phyloP scores from a whole-genome alignment of 768 basidiomycete genomes.

The Leucocoprinus birnbaumii region DNA sequence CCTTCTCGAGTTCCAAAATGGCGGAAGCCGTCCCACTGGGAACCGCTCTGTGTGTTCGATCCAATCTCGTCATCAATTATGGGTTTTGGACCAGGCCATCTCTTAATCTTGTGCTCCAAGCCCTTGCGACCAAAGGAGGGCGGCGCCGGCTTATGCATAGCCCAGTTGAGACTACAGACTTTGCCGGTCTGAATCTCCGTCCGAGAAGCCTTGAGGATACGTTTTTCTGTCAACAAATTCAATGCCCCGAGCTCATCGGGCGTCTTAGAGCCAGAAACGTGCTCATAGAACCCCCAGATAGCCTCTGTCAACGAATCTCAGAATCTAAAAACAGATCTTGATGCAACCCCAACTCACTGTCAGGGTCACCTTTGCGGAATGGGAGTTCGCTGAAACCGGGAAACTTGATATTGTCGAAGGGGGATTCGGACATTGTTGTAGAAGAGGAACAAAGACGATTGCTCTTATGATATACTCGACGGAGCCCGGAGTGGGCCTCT shows the following conservation, averaged over 20 bases:
- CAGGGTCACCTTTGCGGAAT: conserved; percentile 19
- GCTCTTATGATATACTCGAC: too few relatives aligned
- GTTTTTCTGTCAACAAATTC: conserved; percentile 20
- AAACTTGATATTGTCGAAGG: conserved; percentile 20
- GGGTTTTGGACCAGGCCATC: conserved; percentile 10
- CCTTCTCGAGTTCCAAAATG: conserved; percentile 2
- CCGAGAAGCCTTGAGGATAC: conserved; percentile 19
- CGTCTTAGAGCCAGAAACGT: conserved; percentile 13
- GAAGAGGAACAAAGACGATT: background rate
- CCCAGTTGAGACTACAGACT: conserved; percentile 22
- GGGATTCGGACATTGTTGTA: conserved; percentile 17
- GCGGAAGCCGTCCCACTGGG: conserved; percentile 24
- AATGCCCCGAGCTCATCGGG: conserved; percentile 21
- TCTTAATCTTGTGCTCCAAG: conserved; percentile 18
- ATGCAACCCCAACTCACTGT: conserved; percentile 11
- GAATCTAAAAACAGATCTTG: background rate
- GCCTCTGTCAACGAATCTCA: conserved; percentile 13
- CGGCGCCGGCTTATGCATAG: conserved; percentile 20
- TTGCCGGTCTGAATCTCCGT: conserved; percentile 18
- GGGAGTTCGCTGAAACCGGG: conserved; percentile 18
- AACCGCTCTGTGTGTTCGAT: conserved; percentile 21
- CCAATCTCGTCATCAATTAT: conserved; percentile 22
- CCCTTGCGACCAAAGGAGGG: conserved; percentile 15
- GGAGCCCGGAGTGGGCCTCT: background rate
- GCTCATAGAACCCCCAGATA: conserved; percentile 25